Evolutionary conservation across 2,329 filamentous ascomycete species (phyloP).

Genomic region (Colletotrichum brevisporum): DNA sequence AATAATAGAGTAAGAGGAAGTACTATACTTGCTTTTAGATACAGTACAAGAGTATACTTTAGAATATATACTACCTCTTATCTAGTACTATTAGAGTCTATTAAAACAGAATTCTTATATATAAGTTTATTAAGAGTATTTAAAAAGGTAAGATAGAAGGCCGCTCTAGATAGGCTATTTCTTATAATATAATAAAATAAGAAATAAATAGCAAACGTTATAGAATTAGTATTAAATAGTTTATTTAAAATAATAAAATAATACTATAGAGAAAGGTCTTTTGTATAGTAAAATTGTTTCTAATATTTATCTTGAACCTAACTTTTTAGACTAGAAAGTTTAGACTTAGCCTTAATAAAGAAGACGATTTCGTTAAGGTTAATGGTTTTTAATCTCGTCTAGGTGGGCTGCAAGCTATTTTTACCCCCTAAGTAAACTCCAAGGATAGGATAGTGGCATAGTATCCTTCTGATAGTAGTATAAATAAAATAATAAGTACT

Average conservation of each 20-base stretch:
- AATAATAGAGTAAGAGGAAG: no score
- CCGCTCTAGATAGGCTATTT: neutral
- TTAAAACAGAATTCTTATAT: neutral
- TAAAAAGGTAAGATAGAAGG: conserved; percentile 2
- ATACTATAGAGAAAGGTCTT: neutral
- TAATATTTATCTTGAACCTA: neutral
- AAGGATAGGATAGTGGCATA: neutral
- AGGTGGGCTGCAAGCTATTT: neutral
- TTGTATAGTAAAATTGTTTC: neutral
- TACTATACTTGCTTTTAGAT: no score
- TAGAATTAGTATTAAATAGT: neutral
- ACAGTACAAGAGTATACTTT: no score
- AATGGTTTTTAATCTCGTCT: neutral
- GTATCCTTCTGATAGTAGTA: neutral
- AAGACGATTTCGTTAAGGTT: neutral
- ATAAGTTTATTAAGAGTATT: neutral
- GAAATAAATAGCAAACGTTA: neutral
- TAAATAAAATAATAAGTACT: neutral
- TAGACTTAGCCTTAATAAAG: neutral
- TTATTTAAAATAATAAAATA: neutral
- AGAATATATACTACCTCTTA: neutral
- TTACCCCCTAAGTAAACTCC: neutral
- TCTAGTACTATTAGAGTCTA: neutral
- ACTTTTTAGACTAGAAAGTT: neutral
- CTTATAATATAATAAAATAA: neutral